Evolutionary conservation across 1,139 yeast genomes (phyloP), one percentile per base, ranked within the genome.

Genomic region (Yamadazyma oceani): DNA sequence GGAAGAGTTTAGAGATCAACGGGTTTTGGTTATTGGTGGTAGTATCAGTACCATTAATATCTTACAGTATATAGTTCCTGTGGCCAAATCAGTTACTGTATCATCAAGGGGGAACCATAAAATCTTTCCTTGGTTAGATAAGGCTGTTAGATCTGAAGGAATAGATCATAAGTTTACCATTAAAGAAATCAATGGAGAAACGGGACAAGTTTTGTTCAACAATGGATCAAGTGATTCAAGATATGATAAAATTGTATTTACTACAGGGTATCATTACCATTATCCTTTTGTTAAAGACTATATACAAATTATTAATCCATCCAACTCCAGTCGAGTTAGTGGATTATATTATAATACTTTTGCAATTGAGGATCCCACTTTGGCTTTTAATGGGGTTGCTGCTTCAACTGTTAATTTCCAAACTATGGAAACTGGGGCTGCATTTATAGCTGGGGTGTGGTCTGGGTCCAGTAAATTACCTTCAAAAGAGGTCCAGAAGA

Each of bases 11-110:
- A 53, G 53, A 22, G 64, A 60, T 37, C 64, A 74, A 47, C 65
- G 65, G 16, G 72, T 75, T 3, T 52, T 77, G 37, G 59, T 76
- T 26, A 64, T 77, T 32, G 82, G 82, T 2, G 75, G 78, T 0
- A 67, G 76, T 27, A 61, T 76, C 28, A 68, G 76, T 46, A 70
- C 80, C 3, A 62, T 72, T 23, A 80, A 77, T 52, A 53, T 75
- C n/a, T 56, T 74, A 13, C 81, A 77, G 46, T 75, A 77, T 42
- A 52, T 73, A 11, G 56, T 60, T 15, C 77, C 78, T 1, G 55
- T 62, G 5, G 74, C 69, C 3, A 63, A 62, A 32, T 48, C 60
- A n/a, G 60, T 64, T 5, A 55, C 58, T 5, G 58, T 70, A 11
- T 60, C 78, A 5, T 60, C 73, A 41, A 54, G 67, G 34, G 58